Evolutionary conservation across 2,329 filamentous ascomycete species (phyloP).

Genomic region (Aspergillus novofumigatus): DNA sequence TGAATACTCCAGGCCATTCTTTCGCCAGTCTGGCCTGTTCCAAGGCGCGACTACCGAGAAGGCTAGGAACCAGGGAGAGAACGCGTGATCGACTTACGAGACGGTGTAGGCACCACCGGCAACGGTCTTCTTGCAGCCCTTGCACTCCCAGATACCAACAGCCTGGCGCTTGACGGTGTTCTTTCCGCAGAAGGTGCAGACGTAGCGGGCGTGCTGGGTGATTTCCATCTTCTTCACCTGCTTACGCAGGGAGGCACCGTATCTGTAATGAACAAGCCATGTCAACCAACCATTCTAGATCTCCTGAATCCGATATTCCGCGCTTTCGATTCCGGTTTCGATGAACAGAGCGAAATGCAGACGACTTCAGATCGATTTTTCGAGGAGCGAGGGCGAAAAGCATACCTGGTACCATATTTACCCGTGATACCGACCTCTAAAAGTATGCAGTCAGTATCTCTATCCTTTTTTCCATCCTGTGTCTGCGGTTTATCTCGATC

Average conservation of each 20-base stretch:
- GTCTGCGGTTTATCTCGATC: neutral
- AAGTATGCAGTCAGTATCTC: conserved; percentile 9
- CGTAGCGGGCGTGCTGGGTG: conserved; percentile 94
- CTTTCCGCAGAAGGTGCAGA: conserved; percentile 99
- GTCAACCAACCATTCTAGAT: conserved; percentile 17
- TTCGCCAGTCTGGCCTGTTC: neutral
- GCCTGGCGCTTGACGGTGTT: conserved; percentile 84
- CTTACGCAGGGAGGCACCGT: conserved; percentile 99
- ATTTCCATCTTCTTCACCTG: conserved; percentile 99
- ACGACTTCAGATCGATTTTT: conserved; percentile 14
- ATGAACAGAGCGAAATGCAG: conserved; percentile 8
- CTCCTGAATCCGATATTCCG: conserved; percentile 12
- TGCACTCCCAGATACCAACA: conserved; percentile 97
- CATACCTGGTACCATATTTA: conserved; percentile 96
- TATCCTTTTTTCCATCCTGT: neutral
- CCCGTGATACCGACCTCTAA: conserved; percentile 92
- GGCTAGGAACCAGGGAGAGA: neutral
- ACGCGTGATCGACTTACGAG: conserved; percentile 65
- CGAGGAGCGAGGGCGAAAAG: conserved; percentile 26
- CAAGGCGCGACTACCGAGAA: neutral
- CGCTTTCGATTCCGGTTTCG: conserved; percentile 12
- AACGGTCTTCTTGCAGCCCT: conserved; percentile 87
- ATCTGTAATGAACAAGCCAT: conserved; percentile 52
- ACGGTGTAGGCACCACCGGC: conserved; percentile 93
- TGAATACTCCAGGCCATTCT: neutral